These are phyloP conservation scores for Houttuynia cordata DNA, from an alignment of 164 flowering plant species.

Conservation along the genomic window DNA sequence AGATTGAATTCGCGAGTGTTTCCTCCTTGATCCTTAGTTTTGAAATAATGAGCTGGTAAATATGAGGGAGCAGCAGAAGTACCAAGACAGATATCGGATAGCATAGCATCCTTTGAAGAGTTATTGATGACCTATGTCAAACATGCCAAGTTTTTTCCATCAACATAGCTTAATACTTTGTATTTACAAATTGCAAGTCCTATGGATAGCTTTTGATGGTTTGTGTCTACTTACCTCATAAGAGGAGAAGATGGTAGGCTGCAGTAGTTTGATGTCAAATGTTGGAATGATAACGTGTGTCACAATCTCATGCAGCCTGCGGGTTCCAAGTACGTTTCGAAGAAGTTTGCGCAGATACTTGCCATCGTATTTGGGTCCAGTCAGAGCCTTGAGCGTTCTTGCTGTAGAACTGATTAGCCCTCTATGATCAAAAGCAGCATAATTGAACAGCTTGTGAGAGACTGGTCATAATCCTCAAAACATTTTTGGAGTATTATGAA, in stretches of 20 bases:
- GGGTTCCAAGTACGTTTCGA: constrained; percentile 4
- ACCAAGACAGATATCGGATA: constrained; percentile 11
- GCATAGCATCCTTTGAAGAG: constrained; percentile 5
- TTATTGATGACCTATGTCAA: constrained; percentile 2
- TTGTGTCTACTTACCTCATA: too few relatives aligned
- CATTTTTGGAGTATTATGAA: neutral
- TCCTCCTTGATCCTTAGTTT: constrained; percentile 8
- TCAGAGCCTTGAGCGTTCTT: neutral
- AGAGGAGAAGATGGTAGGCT: too few relatives aligned
- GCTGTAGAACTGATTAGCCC: constrained; percentile 13
- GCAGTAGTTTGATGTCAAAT: too few relatives aligned
- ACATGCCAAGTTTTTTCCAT: neutral
- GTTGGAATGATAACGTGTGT: too few relatives aligned
- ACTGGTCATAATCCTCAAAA: too few relatives aligned
- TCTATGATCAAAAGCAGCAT: constrained; percentile 2
- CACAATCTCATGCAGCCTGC: constrained; percentile 2
- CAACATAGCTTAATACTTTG: neutral
- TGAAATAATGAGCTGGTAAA: constrained; percentile 8
- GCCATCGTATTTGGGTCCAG: constrained; percentile 13
- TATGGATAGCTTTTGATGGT: too few relatives aligned
- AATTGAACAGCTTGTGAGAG: too few relatives aligned
- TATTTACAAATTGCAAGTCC: too few relatives aligned
- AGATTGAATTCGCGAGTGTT: constrained; percentile 7
- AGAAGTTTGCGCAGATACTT: constrained; percentile 6
- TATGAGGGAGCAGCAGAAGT: constrained; percentile 11